Conservation (phyloP, 2,329 filamentous ascomycete genomes). For the Trematosphaeria pertusa region DNA sequence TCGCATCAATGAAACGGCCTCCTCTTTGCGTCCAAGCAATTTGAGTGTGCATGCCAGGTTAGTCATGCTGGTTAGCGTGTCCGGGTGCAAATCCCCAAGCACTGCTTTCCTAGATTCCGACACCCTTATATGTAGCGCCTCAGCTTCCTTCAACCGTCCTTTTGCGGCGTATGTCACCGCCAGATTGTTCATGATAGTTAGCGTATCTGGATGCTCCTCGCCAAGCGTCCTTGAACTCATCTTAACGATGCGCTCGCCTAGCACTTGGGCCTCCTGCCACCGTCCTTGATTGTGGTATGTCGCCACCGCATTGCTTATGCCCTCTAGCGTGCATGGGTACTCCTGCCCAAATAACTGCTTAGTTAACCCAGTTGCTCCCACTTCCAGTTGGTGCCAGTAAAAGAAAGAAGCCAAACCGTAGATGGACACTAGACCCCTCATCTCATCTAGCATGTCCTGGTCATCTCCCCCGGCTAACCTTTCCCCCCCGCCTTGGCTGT, state of each 20-base stretch:
- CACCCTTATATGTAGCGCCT: background rate
- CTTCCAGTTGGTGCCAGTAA: too few species aligned
- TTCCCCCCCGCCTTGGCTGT: too few species aligned
- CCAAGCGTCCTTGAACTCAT: background rate
- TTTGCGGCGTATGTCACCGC: background rate
- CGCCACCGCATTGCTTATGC: background rate
- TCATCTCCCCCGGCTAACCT: too few species aligned
- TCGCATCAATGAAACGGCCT: background rate
- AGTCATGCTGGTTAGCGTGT: background rate
- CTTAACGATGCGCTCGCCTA: background rate
- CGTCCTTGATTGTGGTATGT: background rate
- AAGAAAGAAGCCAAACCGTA: too few species aligned
- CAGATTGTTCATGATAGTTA: conserved; percentile 2
- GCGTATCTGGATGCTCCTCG: conserved; percentile 1
- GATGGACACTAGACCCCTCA: too few species aligned
- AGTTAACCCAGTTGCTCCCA: too few species aligned
- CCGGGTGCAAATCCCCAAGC: background rate
- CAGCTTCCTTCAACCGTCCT: background rate
- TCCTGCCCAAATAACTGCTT: too few species aligned
- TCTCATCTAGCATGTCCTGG: too few species aligned
- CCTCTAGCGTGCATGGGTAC: background rate
- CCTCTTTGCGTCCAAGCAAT: background rate
- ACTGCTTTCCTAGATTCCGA: background rate
- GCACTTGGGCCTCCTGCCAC: background rate
- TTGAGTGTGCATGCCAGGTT: background rate